Percentiles rank a stretch among this genome's conserved stretches.
Conservation (phyloP, 768 basidiomycete species). For the Pholiota conissans region DNA sequence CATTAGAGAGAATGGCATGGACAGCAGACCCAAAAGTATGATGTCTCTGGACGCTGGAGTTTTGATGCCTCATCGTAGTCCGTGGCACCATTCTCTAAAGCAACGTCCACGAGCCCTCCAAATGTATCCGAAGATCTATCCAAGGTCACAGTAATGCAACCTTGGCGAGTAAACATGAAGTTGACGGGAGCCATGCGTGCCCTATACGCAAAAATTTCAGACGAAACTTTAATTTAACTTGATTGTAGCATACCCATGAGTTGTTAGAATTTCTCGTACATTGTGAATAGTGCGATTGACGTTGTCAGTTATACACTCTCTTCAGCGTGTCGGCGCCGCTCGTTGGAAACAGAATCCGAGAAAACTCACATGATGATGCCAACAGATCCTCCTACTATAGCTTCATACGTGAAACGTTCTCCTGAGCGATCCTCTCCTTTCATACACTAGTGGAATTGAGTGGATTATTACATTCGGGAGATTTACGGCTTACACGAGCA, state of each 20-base stretch:
- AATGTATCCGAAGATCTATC: constrained; percentile 41
- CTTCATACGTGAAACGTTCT: constrained; percentile 58
- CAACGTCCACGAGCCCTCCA: constrained; percentile 32
- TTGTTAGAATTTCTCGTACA: constrained; percentile 50
- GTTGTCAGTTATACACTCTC: constrained; percentile 54
- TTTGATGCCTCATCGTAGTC: constrained; percentile 21
- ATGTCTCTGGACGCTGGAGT: neutral
- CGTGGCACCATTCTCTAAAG: constrained; percentile 24
- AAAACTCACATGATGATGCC: constrained; percentile 62
- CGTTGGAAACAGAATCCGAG: neutral
- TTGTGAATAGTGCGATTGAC: constrained; percentile 59
- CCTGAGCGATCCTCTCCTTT: constrained; percentile 49
- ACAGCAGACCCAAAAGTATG: constrained; percentile 6
- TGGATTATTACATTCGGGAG: neutral
- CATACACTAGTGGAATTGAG: constrained; percentile 35
- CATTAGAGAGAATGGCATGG: neutral
- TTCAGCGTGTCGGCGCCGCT: constrained; percentile 7
- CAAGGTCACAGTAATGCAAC: constrained; percentile 47
- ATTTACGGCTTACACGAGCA: constrained; percentile 40
- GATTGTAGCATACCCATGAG: constrained; percentile 41
- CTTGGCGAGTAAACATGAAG: constrained; percentile 62
- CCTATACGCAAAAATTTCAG: constrained; percentile 30
- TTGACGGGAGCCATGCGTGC: constrained; percentile 63
- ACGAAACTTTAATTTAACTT: neutral
- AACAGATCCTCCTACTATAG: constrained; percentile 54